A percentile compares a stretch with the other conserved stretches of the same genome.
Evolutionary conservation across 2,329 filamentous ascomycete genomes (phyloP).

Genomic region (Ascochyta viciae-villosae): DNA sequence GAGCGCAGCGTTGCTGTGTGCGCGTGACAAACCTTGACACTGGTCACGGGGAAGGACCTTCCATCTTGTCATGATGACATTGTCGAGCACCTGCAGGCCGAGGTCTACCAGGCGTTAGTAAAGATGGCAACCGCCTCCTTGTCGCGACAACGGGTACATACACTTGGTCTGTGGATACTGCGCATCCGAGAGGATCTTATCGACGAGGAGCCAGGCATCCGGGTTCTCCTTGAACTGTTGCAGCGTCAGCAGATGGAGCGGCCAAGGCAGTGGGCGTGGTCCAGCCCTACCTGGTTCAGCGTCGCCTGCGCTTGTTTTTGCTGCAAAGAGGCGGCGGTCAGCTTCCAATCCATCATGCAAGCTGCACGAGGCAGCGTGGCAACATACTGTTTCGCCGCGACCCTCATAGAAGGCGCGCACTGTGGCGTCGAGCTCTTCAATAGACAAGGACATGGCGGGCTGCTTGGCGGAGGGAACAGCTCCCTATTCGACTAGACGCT

Average conservation of each 20-base stretch:
- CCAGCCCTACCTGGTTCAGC: constrained; percentile 79
- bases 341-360: constrained; percentile 43
- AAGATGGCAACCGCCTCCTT: constrained; percentile 21
- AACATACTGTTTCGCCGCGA: constrained; percentile 85
- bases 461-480: constrained; percentile 42
- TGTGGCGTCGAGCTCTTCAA: constrained; percentile 94
- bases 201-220: constrained; percentile 96
- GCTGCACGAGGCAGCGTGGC: neutral
- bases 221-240: constrained; percentile 96
- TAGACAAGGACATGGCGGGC: constrained; percentile 69
- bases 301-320: constrained; percentile 96
- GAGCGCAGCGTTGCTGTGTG: neutral
- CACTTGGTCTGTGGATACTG: constrained; percentile 97
- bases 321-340: constrained; percentile 59
- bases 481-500: constrained; percentile 39
- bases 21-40: constrained; percentile 75
- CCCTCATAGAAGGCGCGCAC: constrained; percentile 98
- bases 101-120: constrained; percentile 68
- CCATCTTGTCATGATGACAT: constrained; percentile 99
- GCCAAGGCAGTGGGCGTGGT: constrained; percentile 13
- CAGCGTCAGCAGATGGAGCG: constrained; percentile 22
- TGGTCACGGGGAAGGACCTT: constrained; percentile 96
- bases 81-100: constrained; percentile 94
- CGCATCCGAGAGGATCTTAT: constrained; percentile 93
- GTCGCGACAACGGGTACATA: constrained; percentile 54